Percentiles rank a stretch among this genome's conserved stretches.
Evolutionary conservation across 2,329 filamentous ascomycete genomes (phyloP).

Genomic region (Neonectria neomacrospora): DNA sequence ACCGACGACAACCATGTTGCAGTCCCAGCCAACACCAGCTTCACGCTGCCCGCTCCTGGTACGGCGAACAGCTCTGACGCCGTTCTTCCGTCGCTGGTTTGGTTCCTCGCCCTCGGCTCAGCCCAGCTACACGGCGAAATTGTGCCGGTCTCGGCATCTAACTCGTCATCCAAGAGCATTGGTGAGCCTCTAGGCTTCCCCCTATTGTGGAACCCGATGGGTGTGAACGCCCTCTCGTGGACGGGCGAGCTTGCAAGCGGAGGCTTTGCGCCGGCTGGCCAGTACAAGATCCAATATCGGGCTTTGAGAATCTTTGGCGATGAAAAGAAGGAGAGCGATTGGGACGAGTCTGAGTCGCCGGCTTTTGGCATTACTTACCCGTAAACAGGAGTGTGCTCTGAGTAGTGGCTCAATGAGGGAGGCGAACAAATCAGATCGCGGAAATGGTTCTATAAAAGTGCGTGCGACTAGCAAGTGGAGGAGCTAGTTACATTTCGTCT

Average conservation of each 20-base stretch:
- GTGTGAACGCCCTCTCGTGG: slow-evolving; percentile 49
- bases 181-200: slow-evolving; percentile 55
- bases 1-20: slow-evolving; percentile 45
- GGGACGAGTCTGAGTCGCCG: slow-evolving; percentile 56
- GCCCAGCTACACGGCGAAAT: slow-evolving; percentile 57
- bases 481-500: background rate
- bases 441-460: too few relatives aligned
- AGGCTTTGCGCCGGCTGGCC: slow-evolving; percentile 59
- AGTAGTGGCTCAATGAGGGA: background rate
- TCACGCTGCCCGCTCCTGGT: slow-evolving; percentile 55
- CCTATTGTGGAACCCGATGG: slow-evolving; percentile 45
- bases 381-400: background rate
- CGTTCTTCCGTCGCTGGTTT: slow-evolving; percentile 54
- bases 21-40: slow-evolving; percentile 51
- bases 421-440: too few relatives aligned
- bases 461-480: too few relatives aligned
- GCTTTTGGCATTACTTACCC: slow-evolving; percentile 54
- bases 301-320: slow-evolving; percentile 65
- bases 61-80: slow-evolving; percentile 41
- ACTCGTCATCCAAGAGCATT: slow-evolving; percentile 38
- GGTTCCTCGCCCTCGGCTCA: slow-evolving; percentile 59
- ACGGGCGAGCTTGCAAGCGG: slow-evolving; percentile 60
- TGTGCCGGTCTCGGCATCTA: slow-evolving; percentile 49
- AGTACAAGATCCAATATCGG: slow-evolving; percentile 61
- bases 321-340: slow-evolving; percentile 55